A percentile compares a stretch with the other conserved stretches of the same genome.
Evolutionary conservation across 2,329 filamentous ascomycete species (phyloP).

Genomic region (Calonectria pauciramosa): DNA sequence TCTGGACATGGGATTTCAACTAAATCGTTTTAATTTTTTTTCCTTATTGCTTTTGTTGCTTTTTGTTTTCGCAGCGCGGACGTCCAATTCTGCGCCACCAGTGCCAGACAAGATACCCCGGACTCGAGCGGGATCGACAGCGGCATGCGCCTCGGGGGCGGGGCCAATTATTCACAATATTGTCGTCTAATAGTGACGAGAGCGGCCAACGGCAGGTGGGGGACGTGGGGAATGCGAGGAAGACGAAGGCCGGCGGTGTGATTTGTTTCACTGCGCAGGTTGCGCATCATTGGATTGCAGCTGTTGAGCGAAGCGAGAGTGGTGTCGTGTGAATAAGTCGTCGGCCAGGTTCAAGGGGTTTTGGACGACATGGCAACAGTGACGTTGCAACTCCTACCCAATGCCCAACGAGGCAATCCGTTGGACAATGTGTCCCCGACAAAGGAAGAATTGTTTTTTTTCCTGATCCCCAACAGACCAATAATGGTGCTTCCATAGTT

Average conservation of each 20-base stretch:
- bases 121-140: conserved; percentile 37
- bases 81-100: neutral
- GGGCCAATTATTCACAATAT: conserved; percentile 37
- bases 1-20: conserved; percentile 16
- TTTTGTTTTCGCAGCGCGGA: conserved; percentile 9
- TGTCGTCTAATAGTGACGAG: conserved; percentile 32
- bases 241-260: conserved; percentile 35
- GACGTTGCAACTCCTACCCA: conserved; percentile 29
- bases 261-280: conserved; percentile 38
- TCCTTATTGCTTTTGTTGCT: neutral
- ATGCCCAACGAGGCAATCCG: conserved; percentile 1
- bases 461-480: conserved; percentile 18
- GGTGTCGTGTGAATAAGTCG: conserved; percentile 1
- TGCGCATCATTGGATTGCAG: conserved; percentile 11
- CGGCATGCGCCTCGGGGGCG: conserved; percentile 33
- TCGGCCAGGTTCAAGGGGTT: neutral
- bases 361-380: conserved; percentile 31
- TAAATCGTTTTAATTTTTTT: neutral
- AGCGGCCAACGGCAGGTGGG: conserved; percentile 36
- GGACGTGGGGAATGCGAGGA: conserved; percentile 39
- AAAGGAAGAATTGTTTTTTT: neutral
- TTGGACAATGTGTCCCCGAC: conserved; percentile 4
- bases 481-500: conserved; percentile 13
- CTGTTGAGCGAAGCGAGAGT: neutral
- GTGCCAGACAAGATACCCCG: conserved; percentile 35